Conservation (phyloP, 306 rosid species). For the Myrica gale region DNA sequence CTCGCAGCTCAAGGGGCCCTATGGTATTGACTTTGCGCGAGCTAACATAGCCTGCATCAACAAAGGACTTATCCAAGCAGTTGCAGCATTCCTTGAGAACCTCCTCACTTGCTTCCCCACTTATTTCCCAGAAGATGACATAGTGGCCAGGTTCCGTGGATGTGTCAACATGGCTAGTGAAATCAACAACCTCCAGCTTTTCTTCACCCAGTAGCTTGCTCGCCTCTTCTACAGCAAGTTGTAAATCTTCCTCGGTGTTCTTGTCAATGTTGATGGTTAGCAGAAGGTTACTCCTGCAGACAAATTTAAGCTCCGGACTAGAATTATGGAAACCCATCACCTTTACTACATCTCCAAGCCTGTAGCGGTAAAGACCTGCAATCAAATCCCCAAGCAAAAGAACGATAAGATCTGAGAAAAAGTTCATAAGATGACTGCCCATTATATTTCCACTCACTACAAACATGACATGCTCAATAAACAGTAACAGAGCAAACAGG, state of each 20-base stretch:
- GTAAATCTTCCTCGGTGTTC: constrained; percentile 82
- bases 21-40: constrained; percentile 63
- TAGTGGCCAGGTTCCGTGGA: constrained; percentile 80
- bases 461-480: no score
- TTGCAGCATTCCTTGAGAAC: constrained; percentile 72
- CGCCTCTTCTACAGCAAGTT: constrained; percentile 66
- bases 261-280: constrained; percentile 80
- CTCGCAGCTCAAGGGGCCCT: constrained; percentile 66
- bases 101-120: constrained; percentile 63
- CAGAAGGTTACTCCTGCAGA: constrained; percentile 62
- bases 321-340: constrained; percentile 76
- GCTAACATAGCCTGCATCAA: constrained; percentile 67
- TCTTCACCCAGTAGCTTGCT: constrained; percentile 52
- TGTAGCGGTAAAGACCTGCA: constrained; percentile 81
- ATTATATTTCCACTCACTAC: no score
- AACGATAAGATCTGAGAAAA: no score
- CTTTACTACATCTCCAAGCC: constrained; percentile 80
- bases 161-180: constrained; percentile 60
- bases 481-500: no score
- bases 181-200: constrained; percentile 73
- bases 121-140: constrained; percentile 81
- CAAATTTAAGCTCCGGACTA: constrained; percentile 70
- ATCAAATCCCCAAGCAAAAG: neutral
- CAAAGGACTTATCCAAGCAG: constrained; percentile 62
- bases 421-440: no score